Evolutionary conservation across 2,329 filamentous ascomycete genomes (phyloP), one percentile per base, ranked within the genome.

Genomic region (Fusarium falciforme): DNA sequence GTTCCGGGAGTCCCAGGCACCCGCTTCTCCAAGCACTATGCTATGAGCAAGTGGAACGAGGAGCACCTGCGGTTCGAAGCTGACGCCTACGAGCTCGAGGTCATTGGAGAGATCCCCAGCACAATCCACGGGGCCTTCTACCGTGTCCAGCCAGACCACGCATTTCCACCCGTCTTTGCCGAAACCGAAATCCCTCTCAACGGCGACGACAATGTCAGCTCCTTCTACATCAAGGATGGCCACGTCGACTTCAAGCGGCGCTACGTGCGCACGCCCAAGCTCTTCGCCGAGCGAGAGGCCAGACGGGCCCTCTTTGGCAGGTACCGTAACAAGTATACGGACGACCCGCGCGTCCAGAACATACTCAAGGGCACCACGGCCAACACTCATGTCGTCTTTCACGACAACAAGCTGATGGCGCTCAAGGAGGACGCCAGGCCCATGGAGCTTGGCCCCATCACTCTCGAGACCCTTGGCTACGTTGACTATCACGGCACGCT

Each of bases 221-320:
- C 64, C 7, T 66, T 66, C 38, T 35, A 35, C 47, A 66, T 66
- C 35, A 66, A 66, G 58, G 47, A 66, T 11, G 64, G 64, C 2
- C 64, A 66, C n/a, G 58, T 66, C 12, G 64, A 66, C 64, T 66
- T 66, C 49, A 66, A 66, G 64, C 64, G 62, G 20, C 64, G 64
- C 31, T 66, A 66, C 47, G 64, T 66, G 20, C 57, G 52, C 42
- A 66, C 64, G 16, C 57, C 57, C n/a, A 66, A 66, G 36, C 64
- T 66, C 27, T 58, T 61, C 35, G 64, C 57, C 12, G 64, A 66
- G 64, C 57, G 58, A 12, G 49, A 66, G 29, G 64, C 57, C 5
- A 66, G 64, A 20, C 64, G n/a, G 20, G 64, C 64, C 14, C 64
- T 66, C 5, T 62, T 66, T 33, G 64, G 64, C 49, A 62, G 57